A percentile compares a stretch with the other conserved stretches of the same genome.
Conservation (phyloP, 2,329 filamentous ascomycete genomes). For the Ascochyta lentis region DNA sequence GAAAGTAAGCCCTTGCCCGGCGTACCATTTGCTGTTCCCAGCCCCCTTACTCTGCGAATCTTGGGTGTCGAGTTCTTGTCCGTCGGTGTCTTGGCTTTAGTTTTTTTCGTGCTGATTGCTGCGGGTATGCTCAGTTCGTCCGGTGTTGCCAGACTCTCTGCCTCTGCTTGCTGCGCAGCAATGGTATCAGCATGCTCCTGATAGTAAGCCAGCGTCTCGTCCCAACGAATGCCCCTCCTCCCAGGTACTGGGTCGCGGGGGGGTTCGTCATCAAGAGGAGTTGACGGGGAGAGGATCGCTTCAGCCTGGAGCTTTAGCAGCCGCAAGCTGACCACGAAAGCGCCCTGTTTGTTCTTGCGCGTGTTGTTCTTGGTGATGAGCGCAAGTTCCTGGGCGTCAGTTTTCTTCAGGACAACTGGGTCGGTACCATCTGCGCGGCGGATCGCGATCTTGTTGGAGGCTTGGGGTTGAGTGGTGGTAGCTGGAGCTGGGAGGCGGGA, state of each 20-base stretch:
- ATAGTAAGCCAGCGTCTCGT: constrained; percentile 55
- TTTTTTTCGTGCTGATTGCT: constrained; percentile 28
- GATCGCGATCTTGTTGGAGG: constrained; percentile 53
- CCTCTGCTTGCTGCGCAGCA: constrained; percentile 36
- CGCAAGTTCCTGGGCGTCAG: constrained; percentile 57
- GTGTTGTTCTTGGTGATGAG: constrained; percentile 57
- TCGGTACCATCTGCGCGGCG: constrained; percentile 52
- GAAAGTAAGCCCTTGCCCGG: constrained; percentile 47
- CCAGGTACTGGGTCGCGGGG: constrained; percentile 29
- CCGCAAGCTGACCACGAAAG: constrained; percentile 52
- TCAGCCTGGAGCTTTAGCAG: constrained; percentile 52
- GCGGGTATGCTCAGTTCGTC: constrained; percentile 40
- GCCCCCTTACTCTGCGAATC: constrained; percentile 37
- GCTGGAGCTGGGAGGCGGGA: constrained; percentile 44
- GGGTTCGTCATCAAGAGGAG: constrained; percentile 11
- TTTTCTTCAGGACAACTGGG: constrained; percentile 55
- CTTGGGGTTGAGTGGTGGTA: constrained; percentile 24
- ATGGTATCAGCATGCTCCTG: constrained; percentile 48
- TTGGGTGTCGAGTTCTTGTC: constrained; percentile 43
- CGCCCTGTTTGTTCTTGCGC: constrained; percentile 57
- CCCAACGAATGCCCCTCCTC: constrained; percentile 53
- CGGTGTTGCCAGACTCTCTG: constrained; percentile 39
- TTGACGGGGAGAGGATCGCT: constrained; percentile 21
- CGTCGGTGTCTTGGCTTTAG: constrained; percentile 25
- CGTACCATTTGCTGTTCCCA: constrained; percentile 48